Evolutionary conservation across 306 rosid species (phyloP), one percentile per base, ranked within the genome.

Genomic region (Abrus pulchellus): DNA sequence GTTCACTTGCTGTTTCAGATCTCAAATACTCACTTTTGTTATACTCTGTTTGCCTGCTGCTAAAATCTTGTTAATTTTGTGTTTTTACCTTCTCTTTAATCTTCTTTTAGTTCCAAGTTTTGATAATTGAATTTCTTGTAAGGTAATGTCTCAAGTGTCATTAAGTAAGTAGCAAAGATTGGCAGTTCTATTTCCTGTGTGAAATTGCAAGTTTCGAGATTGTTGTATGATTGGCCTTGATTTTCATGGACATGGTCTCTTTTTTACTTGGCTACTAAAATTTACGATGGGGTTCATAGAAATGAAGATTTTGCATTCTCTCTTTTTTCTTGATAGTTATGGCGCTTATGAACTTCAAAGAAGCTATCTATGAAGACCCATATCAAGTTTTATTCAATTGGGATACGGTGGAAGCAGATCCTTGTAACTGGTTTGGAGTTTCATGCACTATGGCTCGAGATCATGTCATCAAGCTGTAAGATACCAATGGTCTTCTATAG

Each of bases 281-380:
- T 2, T 3, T 59, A 29, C 72, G 59, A n/a, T 80, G 82, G 8
- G 11, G 38, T 62, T 85, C 32, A 28, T 74, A 33, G 74, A 52
- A 36, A 47, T 73, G 63, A 64, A 53, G 75, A 14, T 38, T 45
- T 48, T 45, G 28, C 71, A 8, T 71, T 78, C 49, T 48, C 74
- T 7, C 61, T 56, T 30, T 57, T 85, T 77, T 78, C 68, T 84
- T 82, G 80, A 53, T 86, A 96, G 99, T 89, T 83, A 78, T 20
- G 72, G 97, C 90, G 14, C 98, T 96, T 40, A 74, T 67, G 36
- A 74, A 87, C 73, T 92, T 93, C 70, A 96, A 83, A 85, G 92
- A 87, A 86, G 94, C 92, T 43, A 79, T 96, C 47, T 86, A 70
- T 83, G 99, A 96, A 78, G 99, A 96, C 83, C 99, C 97, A 9